Evolutionary conservation across 768 basidiomycete genomes (phyloP), one percentile per base, ranked within the genome.

Genomic region (Exsudoporus frostii): DNA sequence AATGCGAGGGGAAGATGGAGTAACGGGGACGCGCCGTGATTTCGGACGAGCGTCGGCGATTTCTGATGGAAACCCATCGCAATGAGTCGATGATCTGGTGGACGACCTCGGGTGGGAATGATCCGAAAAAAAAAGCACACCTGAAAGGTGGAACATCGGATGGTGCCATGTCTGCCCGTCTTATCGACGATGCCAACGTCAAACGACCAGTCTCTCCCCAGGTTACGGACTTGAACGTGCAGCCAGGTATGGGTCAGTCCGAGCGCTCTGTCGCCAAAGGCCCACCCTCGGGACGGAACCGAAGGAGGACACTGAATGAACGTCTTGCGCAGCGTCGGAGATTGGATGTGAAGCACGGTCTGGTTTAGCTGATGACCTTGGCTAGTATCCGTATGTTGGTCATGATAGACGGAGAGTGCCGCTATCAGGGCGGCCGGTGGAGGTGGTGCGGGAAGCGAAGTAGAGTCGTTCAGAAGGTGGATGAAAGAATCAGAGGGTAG

Each of bases 131-230:
- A 34, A 13, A 38, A 46, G 40, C 30, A 55, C 57, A 92, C 90
- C 86, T 91, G 90, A 58, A 92, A 92, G 7, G 90, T 91, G 22
- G 88, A 88, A 58, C 84, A 79, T 32, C 89, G 76, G 33, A 90
- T 65, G 46, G 80, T 67, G 3, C 90, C 89, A 56, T 73, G 73
- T 53, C 79, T 75, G 14, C 83, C 82, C 13, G 69, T 66, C 50
- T 76, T 77, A 72, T 92, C 90, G 49, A 84, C 80, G 27, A 92
- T 60, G 7, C 88, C 89, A 17, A 90, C 75, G 69, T 91, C 88
- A 56, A 91, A 82, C 15, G 84, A 78, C 86, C 86, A 90, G 55
- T 84, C 81, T 51, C 80, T 75, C 38, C 78, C 79, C 63, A 91
- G 52, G 63, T 84, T 78, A 44, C 87, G 82, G 41, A 86, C 82